Evolutionary conservation across 2,329 filamentous ascomycete species (phyloP).

Genomic region (Coleophoma cylindrospora): DNA sequence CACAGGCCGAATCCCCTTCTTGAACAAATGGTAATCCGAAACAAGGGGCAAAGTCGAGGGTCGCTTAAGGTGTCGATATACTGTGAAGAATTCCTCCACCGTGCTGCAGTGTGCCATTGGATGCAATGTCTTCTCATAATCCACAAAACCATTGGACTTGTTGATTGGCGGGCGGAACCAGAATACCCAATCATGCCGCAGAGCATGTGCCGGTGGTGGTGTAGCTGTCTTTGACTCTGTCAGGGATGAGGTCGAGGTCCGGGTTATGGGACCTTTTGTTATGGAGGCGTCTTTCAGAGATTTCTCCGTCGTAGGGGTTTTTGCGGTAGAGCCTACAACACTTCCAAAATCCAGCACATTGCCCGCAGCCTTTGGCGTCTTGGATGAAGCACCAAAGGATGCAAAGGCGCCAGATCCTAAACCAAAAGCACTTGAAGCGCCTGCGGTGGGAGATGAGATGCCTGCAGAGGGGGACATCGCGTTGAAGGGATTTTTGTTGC

Average conservation of each 20-base stretch:
- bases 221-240: conserved; percentile 38
- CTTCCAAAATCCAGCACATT: conserved; percentile 75
- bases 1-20: conserved; percentile 90
- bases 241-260: conserved; percentile 40
- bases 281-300: conserved; percentile 45
- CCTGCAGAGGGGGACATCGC: conserved; percentile 66
- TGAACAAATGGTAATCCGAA: conserved; percentile 97
- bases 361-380: conserved; percentile 82
- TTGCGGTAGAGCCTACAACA: conserved; percentile 39
- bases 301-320: conserved; percentile 58
- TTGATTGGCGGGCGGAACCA: conserved; percentile 97
- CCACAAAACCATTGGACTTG: conserved; percentile 80
- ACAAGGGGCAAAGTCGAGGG: conserved; percentile 85
- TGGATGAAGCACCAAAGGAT: conserved; percentile 74
- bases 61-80: conserved; percentile 84
- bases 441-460: conserved; percentile 69
- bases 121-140: conserved; percentile 96
- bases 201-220: conserved; percentile 46
- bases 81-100: conserved; percentile 85
- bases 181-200: conserved; percentile 90
- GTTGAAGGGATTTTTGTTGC: conserved; percentile 73
- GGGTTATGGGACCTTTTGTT: conserved; percentile 21
- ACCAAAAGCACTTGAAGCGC: conserved; percentile 84
- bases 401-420: conserved; percentile 94
- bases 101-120: conserved; percentile 77